Conservation (phyloP, 208 protist genomes). For the Herpetomonas samuelpessoai region DNA sequence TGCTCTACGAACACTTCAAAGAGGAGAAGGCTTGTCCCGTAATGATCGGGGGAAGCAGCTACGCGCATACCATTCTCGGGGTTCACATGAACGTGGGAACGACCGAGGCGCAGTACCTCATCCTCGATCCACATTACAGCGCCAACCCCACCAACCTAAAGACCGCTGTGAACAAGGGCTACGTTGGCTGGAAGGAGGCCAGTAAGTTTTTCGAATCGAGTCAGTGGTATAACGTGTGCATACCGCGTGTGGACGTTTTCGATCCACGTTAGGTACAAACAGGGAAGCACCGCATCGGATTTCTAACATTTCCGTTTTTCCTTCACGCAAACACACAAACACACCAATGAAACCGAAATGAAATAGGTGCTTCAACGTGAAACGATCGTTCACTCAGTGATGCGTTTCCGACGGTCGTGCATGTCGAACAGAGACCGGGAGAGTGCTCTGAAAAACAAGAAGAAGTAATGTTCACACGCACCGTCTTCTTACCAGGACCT, state of each 20-base stretch:
- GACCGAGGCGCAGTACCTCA: slow-evolving; percentile 80
- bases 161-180: slow-evolving; percentile 82
- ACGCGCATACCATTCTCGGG: slow-evolving; percentile 94
- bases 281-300: no score
- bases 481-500: no score
- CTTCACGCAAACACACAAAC: no score
- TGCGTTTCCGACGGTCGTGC: no score
- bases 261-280: slow-evolving; percentile 45
- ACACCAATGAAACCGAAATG: no score
- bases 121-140: slow-evolving; percentile 95
- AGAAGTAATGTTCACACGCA: no score
- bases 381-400: no score
- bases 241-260: slow-evolving; percentile 66
- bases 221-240: slow-evolving; percentile 95
- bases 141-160: slow-evolving; percentile 71
- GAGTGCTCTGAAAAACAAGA: no score
- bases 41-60: slow-evolving; percentile 95
- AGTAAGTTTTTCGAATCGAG: slow-evolving; percentile 78
- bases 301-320: no score
- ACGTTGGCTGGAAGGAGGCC: slow-evolving; percentile 87
- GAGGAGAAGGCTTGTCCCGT: slow-evolving; percentile 77
- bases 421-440: no score
- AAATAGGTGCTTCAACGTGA: no score
- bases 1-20: slow-evolving; percentile 86
- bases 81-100: slow-evolving; percentile 85